Conservation (phyloP, 148 eudicot genomes). For the Vaccinium macrocarpon region DNA sequence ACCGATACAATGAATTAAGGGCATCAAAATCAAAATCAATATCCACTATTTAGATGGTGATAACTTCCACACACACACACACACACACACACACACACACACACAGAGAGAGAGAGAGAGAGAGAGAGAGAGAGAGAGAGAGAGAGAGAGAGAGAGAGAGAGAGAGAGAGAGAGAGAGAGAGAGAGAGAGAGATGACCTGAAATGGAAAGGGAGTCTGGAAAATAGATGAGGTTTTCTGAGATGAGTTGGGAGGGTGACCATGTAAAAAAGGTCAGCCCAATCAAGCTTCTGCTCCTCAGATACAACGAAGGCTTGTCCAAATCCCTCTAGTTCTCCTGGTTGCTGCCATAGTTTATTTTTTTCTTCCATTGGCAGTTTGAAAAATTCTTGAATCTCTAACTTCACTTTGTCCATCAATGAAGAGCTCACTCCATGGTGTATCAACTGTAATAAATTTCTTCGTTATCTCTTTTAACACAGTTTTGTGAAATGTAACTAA, state of each 20-base stretch:
- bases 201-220: neutral
- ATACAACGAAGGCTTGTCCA: constrained; percentile 34
- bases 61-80: no score
- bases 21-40: no score
- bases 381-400: constrained; percentile 15
- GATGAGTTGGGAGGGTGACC: constrained; percentile 21
- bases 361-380: constrained; percentile 24
- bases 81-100: no score
- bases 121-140: no score
- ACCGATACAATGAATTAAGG: no score
- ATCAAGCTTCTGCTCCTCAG: constrained; percentile 41
- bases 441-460: constrained; percentile 18
- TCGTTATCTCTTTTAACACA: neutral
- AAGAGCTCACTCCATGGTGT: constrained; percentile 32
- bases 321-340: constrained; percentile 29
- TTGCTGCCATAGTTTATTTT: constrained; percentile 29
- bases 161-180: neutral
- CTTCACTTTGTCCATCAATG: constrained; percentile 27
- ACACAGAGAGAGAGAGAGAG: no score
- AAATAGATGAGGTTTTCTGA: constrained; percentile 18
- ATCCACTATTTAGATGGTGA: no score
- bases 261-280: constrained; percentile 35
- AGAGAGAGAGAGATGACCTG: neutral
- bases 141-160: no score
- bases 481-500: no score